Conservation (phyloP, 2,329 filamentous ascomycete genomes). For the Epichloe hybrida region DNA sequence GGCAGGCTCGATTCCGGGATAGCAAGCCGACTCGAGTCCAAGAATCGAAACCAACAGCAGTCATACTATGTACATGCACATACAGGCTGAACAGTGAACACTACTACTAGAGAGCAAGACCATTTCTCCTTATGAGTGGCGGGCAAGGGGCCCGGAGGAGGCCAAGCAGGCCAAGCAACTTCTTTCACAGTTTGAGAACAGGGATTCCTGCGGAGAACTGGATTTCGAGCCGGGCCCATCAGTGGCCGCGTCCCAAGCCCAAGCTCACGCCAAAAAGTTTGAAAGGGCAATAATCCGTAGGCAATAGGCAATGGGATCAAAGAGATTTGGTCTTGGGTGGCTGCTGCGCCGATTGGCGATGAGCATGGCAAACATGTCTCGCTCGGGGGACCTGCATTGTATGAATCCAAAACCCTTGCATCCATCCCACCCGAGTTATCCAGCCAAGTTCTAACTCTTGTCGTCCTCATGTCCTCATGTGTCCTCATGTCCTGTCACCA, state of each 20-base stretch:
- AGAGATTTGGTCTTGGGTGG: conserved; percentile 2
- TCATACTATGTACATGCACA: neutral
- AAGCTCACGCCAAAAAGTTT: too few relatives aligned
- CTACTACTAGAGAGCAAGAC: neutral
- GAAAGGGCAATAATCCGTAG: too few relatives aligned
- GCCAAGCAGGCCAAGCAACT: neutral
- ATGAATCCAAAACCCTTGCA: too few relatives aligned
- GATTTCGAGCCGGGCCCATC: neutral
- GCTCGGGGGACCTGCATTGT: too few relatives aligned
- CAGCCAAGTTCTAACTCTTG: too few relatives aligned
- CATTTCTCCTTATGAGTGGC: conserved; percentile 3
- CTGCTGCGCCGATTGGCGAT: conserved; percentile 3
- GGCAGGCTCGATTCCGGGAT: neutral
- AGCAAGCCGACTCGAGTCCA: neutral
- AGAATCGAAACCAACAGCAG: neutral
- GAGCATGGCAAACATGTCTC: neutral
- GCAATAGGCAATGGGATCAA: neutral
- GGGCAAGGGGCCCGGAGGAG: neutral
- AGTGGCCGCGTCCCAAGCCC: neutral
- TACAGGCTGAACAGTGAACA: too few relatives aligned
- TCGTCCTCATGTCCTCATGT: neutral
- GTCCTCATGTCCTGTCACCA: neutral
- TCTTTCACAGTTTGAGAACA: neutral
- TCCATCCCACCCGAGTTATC: too few relatives aligned
- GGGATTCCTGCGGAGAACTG: conserved; percentile 4